Base-by-base conservation (phyloP, 176 grass and related monocot genomes). In the Calamus simplicifolius region DNA sequence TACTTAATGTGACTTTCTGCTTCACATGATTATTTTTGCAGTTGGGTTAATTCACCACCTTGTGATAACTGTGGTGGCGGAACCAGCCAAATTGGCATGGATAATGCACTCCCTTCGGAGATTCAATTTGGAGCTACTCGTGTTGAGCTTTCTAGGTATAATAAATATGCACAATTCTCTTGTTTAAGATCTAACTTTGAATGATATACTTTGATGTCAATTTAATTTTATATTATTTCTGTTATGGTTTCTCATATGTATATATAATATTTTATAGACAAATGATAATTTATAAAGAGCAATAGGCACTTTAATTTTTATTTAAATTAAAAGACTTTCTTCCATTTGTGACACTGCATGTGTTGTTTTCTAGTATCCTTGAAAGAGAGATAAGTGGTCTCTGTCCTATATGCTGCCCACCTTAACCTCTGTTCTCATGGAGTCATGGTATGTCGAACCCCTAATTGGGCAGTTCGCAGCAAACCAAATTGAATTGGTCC, bases 121-220 rank as follows among this genome's bases (percentile, higher is more conserved):
- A 85, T 85, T 28, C 43, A 92, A 77, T 98, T 92, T 76, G 84
- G 87, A 48, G 79, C 50, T 53, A 77, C 56, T 51, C 78, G 84
- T 82, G 81, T 98, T 63, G 87, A 98, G 75, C 25, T 92, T 68
- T 98, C 92, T 78, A 98, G 93, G 93, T 98, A 88, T 16, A 29
- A 53, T 51, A 49, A 67, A 8, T 61, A 64, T 21, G 16, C 63
- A 56, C 69, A 14, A 17, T 50, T 82, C 56, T 73, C 5, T 3
- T 51, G 26, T 56, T 29, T 29, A 56, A 16, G 58, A 57, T 35
- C 63, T 72, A 29, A 19, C 64, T 67, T 56, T 69, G 1, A 50
- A 69, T 52, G 35, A 2, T 43, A 43, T 43, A 43, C 8, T 43
- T 43, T 43, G 35, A 48, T 66, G 17, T 56, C 3, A 50, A 10